Evolutionary conservation across 2,329 filamentous ascomycete species (phyloP).

Genomic region (Pseudocercospora vitis): DNA sequence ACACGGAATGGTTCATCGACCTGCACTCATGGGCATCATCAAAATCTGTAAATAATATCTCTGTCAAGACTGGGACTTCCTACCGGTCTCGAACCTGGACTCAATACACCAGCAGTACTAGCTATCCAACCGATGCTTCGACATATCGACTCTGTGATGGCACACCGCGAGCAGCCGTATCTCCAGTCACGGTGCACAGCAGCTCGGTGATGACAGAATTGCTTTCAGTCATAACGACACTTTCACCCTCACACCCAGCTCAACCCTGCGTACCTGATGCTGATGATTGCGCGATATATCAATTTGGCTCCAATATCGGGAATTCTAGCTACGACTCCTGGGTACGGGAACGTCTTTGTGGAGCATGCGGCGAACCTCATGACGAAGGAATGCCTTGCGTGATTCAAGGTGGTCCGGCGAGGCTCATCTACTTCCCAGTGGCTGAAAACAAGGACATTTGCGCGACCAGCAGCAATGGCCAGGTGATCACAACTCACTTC

Average conservation of each 20-base stretch:
- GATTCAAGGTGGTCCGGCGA: constrained; percentile 22
- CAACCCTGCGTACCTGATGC: too few relatives aligned
- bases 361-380: constrained; percentile 16
- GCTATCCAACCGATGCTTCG: neutral
- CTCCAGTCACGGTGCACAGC: constrained; percentile 16
- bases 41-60: neutral
- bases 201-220: neutral
- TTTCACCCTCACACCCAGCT: constrained; percentile 6
- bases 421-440: constrained; percentile 25
- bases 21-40: neutral
- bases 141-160: constrained; percentile 23
- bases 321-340: constrained; percentile 6
- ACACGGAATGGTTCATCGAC: neutral
- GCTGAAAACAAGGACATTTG: constrained; percentile 10
- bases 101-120: neutral
- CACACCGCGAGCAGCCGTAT: constrained; percentile 20
- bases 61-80: neutral
- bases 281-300: too few relatives aligned
- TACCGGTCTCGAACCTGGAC: neutral
- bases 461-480: constrained; percentile 9
- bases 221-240: neutral
- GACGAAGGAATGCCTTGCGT: constrained; percentile 18
- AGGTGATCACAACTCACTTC: constrained; percentile 10
- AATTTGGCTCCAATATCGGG: too few relatives aligned
- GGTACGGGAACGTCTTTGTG: neutral